Conservation (phyloP, 1,139 yeast genomes). For the Meyerozyma sp. region DNA sequence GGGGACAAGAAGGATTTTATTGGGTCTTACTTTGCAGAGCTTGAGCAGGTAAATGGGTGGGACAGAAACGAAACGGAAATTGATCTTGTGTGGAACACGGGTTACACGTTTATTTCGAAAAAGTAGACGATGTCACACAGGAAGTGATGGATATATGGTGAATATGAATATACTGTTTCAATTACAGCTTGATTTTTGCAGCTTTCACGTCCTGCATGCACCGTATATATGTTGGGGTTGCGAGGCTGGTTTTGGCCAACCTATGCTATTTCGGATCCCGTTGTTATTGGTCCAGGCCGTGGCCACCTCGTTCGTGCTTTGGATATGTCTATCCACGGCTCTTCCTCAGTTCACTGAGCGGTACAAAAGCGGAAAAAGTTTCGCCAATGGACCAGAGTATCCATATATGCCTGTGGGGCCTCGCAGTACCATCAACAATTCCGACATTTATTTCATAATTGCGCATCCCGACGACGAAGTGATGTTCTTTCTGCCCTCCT, state of each 20-base stretch:
- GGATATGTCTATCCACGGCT: constrained; percentile 37
- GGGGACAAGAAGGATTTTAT: constrained; percentile 20
- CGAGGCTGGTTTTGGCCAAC: constrained; percentile 6
- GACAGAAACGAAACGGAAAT: constrained; percentile 23
- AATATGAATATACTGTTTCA: no score
- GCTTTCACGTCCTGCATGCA: background rate
- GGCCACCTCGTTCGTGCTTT: constrained; percentile 23
- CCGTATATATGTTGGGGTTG: background rate
- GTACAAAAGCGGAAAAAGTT: constrained; percentile 8
- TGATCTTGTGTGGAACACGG: constrained; percentile 36
- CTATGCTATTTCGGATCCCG: constrained; percentile 15
- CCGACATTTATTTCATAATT: constrained; percentile 47
- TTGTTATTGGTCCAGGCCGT: constrained; percentile 10
- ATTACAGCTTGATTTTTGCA: no score
- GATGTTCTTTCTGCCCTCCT: constrained; percentile 90
- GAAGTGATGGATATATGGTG: background rate
- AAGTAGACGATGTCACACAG: constrained; percentile 5
- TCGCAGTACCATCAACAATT: background rate
- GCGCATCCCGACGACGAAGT: constrained; percentile 99
- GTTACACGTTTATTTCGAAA: constrained; percentile 32
- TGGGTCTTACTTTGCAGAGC: constrained; percentile 18
- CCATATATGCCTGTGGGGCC: background rate
- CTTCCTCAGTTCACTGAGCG: constrained; percentile 34
- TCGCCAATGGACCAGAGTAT: background rate
- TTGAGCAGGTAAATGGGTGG: constrained; percentile 27